phyloP scores from a whole-genome alignment of 495 filamentous ascomycete genomes.

The Talaromyces borbonicus region DNA sequence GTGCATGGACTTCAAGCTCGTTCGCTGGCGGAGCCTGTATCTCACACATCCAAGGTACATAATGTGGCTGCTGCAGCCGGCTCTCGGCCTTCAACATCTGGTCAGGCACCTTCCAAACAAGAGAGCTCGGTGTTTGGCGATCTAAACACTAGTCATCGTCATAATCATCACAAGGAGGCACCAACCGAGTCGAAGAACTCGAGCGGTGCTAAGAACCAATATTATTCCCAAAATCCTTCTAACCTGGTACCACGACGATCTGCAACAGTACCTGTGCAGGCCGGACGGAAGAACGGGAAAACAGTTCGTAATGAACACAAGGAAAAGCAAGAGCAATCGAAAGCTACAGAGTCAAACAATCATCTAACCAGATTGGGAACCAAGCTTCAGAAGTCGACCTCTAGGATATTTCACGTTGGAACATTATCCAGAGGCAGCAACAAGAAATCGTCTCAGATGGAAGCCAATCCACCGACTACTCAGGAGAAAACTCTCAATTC shows the following conservation, averaged over 20 bases:
- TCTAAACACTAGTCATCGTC: background rate
- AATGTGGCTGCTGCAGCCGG: background rate
- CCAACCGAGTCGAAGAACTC: background rate
- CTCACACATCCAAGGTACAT: background rate
- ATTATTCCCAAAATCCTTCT: background rate
- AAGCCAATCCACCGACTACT: background rate
- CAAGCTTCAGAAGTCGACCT: background rate
- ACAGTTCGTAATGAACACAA: background rate
- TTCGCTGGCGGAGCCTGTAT: background rate
- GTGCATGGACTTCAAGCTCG: background rate
- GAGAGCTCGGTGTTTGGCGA: background rate
- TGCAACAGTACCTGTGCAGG: background rate
- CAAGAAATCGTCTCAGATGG: background rate
- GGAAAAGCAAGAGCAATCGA: background rate
- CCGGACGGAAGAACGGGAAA: background rate
- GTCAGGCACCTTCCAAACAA: background rate
- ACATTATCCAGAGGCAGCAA: background rate
- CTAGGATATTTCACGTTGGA: constrained; percentile 1
- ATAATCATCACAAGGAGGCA: background rate
- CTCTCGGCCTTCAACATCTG: background rate
- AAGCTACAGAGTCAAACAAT: background rate
- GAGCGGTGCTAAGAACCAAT: background rate
- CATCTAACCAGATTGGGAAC: background rate
- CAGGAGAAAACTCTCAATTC: background rate
- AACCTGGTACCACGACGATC: constrained; percentile 1